Base-by-base conservation (phyloP, 2,329 filamentous ascomycete species). In the Claviceps arundinis region DNA sequence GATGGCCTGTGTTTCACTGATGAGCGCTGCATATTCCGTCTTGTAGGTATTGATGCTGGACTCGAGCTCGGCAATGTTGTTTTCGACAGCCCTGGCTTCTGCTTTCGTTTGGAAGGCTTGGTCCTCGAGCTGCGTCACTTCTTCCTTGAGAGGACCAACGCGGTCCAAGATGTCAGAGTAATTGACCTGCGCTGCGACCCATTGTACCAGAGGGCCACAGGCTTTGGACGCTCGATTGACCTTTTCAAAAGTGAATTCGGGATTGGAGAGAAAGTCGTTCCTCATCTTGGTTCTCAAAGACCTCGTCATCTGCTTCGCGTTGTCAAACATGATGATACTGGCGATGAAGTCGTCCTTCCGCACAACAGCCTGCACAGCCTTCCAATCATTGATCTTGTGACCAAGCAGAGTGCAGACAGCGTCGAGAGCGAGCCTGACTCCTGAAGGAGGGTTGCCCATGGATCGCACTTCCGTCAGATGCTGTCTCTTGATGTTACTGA, bases 81-180 rank as follows among this genome's bases (percentile, higher is more conserved):
- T 85, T 68, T 95, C 85, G 48, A 96, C 93, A 14, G 89, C 88
- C 69, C 89, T 85, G 7, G 93, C 93, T 65, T 95, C 85, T 0
- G 91, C 90, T 70, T 94, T 95, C 17, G 93, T 98, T 69, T 94
- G 82, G 48, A 95, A 74, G 37, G 91, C 88, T 66, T 91, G 81
- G 54, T 94, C 85, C 69, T 97, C 89, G 17, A 98, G 80, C 63
- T 87, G 76, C 24, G 80, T 78, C 46, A 98, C 91, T 68, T 98
- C 93, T 48, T 91, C 85, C 64, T 91, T 85, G 52, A 98, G 74
- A 24, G 93, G 93, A 2, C 91, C 94, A 54, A 98, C 89, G 40
- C 89, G 83, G 64, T 97, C 90, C 56, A 98, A 73, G 60, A 98
- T 98, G 58, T 93, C 89, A n/a, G 91, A 95, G 69, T 95, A 98